Evolutionary conservation across 2,329 filamentous ascomycete species (phyloP).

Genomic region (Colletotrichum sidae): DNA sequence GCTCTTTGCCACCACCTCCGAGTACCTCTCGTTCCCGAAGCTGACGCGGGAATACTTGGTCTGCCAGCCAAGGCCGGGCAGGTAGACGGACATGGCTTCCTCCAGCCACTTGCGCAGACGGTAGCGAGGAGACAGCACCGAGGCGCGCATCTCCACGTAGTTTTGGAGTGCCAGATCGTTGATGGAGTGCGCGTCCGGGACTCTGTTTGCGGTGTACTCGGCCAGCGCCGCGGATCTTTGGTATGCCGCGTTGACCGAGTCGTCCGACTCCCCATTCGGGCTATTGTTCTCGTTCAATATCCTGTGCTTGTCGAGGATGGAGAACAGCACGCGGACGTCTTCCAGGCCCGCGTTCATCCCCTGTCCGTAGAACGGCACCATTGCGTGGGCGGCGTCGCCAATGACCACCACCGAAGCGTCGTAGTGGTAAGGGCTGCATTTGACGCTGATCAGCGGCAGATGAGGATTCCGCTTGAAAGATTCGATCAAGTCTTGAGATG

Average conservation of each 20-base stretch:
- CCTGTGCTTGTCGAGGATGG: conserved; percentile 78
- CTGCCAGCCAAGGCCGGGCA: conserved; percentile 85
- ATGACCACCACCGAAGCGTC: conserved; percentile 82
- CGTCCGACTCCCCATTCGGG: conserved; percentile 46
- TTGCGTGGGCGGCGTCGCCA: conserved; percentile 95
- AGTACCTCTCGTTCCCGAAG: conserved; percentile 93
- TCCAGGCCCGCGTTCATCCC: conserved; percentile 98
- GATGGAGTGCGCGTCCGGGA: conserved; percentile 86
- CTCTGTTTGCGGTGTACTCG: conserved; percentile 80
- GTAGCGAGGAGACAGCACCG: conserved; percentile 83
- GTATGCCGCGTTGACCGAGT: conserved; percentile 65
- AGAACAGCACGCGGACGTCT: conserved; percentile 90
- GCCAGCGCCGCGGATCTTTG: conserved; percentile 77
- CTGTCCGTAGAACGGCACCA: conserved; percentile 98
- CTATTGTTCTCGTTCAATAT: conserved; percentile 58
- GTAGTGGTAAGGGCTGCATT: conserved; percentile 90
- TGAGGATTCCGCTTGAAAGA: conserved; percentile 89
- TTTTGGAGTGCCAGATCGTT: conserved; percentile 93
- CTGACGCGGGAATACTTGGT: conserved; percentile 94
- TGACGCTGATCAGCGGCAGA: conserved; percentile 91
- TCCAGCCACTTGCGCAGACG: conserved; percentile 86
- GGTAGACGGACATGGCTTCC: conserved; percentile 80
- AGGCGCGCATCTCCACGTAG: conserved; percentile 92
- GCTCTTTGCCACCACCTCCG: conserved; percentile 79
- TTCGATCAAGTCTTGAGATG: conserved; percentile 72